Conservation (phyloP, 371 early-diverging fungal genomes). For the Syncephalastrum sp. region DNA sequence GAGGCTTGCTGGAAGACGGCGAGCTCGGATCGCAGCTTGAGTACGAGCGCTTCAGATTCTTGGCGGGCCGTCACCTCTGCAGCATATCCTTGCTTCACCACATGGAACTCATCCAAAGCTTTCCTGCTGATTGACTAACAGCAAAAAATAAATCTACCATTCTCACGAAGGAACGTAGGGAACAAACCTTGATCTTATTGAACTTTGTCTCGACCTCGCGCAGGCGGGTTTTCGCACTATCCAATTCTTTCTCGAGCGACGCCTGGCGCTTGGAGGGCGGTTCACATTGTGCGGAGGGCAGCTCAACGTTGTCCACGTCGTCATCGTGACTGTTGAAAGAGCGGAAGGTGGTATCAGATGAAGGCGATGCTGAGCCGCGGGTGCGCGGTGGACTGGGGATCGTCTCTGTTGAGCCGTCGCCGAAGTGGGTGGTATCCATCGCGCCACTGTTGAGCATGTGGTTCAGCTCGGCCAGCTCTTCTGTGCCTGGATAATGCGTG, state of each 20-base stretch:
- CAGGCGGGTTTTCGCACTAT: conserved; percentile 26
- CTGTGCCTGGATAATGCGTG: conserved; percentile 5
- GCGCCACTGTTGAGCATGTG: conserved; percentile 22
- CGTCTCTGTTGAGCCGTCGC: conserved; percentile 6
- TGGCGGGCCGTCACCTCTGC: conserved; percentile 37
- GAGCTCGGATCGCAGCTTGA: conserved; percentile 34
- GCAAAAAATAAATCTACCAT: background rate
- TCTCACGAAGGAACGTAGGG: background rate
- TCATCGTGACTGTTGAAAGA: conserved; percentile 10
- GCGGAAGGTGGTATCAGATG: conserved; percentile 15
- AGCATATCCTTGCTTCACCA: conserved; percentile 43
- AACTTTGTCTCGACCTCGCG: conserved; percentile 40
- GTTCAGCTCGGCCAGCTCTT: conserved; percentile 21
- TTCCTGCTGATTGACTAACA: conserved; percentile 43
- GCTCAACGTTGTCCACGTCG: conserved; percentile 7
- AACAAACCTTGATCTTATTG: conserved; percentile 42
- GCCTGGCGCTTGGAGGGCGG: conserved; percentile 3
- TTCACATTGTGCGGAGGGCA: conserved; percentile 3
- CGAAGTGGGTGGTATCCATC: background rate
- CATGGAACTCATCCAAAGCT: conserved; percentile 47
- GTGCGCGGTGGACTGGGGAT: conserved; percentile 19
- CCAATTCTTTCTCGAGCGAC: conserved; percentile 23
- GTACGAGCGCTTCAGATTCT: conserved; percentile 29
- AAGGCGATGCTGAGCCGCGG: conserved; percentile 13
- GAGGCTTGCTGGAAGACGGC: conserved; percentile 36